These are phyloP conservation scores for Umbelopsis sp. DNA, from an alignment of 371 early-diverging fungal species.

Conservation along the genomic window DNA sequence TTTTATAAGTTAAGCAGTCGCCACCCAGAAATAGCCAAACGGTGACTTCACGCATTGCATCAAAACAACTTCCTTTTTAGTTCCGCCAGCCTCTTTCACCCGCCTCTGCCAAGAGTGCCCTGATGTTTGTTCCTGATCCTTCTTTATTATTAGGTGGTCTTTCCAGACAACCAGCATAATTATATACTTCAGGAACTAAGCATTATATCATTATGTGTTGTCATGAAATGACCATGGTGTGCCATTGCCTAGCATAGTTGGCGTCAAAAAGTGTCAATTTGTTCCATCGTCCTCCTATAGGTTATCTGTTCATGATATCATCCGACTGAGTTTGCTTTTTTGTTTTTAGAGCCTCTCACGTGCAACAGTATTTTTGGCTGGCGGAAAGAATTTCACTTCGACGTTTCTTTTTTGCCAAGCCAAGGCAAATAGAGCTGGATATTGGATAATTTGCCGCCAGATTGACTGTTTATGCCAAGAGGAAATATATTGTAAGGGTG, in stretches of 20 bases:
- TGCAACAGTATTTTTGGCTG: neutral
- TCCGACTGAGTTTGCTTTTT: neutral
- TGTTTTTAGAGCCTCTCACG: neutral
- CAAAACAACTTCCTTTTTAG: slow-evolving; percentile 14
- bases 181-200: neutral
- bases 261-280: too few species aligned
- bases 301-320: neutral
- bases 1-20: neutral
- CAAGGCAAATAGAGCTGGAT: neutral
- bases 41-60: slow-evolving; percentile 17
- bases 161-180: too few species aligned
- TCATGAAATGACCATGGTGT: too few species aligned
- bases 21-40: neutral
- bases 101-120: slow-evolving; percentile 1
- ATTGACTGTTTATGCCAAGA: too few species aligned
- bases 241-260: too few species aligned
- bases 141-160: neutral
- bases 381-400: neutral
- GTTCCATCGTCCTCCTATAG: too few species aligned
- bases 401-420: neutral
- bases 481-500: too few species aligned
- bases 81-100: too few species aligned
- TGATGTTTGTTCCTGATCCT: slow-evolving; percentile 5
- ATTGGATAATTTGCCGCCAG: too few species aligned
- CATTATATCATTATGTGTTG: neutral